phyloP scores from a whole-genome alignment of 371 early-diverging fungal genomes.

The Syncephalastrum monosporum region DNA sequence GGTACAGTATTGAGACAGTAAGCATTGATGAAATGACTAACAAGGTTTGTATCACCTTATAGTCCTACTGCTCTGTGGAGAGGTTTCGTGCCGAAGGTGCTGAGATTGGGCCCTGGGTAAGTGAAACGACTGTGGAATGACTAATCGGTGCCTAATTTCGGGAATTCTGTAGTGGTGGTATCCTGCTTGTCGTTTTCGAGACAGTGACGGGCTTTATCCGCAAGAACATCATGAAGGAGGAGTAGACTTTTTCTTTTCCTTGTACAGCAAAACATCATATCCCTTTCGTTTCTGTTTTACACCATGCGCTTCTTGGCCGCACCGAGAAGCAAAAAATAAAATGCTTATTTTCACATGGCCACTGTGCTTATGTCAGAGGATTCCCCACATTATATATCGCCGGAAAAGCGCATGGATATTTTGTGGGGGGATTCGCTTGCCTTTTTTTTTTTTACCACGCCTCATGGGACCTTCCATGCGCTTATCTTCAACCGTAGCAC shows the following conservation, averaged over 20 bases:
- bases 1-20: constrained; percentile 39
- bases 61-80: constrained; percentile 88
- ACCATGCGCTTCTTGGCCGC: too few species aligned
- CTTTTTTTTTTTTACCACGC: too few species aligned
- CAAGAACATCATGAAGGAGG: constrained; percentile 59
- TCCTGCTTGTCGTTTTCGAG: constrained; percentile 93
- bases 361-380: too few species aligned
- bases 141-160: background rate
- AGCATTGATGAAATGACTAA: background rate
- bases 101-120: constrained; percentile 91
- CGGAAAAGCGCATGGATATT: too few species aligned
- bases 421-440: too few species aligned
- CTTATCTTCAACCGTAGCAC: too few species aligned
- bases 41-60: constrained; percentile 5
- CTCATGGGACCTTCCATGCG: too few species aligned
- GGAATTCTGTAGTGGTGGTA: constrained; percentile 52
- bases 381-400: too few species aligned
- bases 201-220: constrained; percentile 85
- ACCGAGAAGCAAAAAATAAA: too few species aligned
- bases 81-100: constrained; percentile 96
- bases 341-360: too few species aligned
- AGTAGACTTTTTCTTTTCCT: constrained; percentile 10
- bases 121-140: constrained; percentile 29
- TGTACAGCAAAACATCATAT: too few species aligned
- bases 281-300: too few species aligned